phyloP scores from a whole-genome alignment of 164 flowering plant genomes.

The Tetrastigma voinierianum region DNA sequence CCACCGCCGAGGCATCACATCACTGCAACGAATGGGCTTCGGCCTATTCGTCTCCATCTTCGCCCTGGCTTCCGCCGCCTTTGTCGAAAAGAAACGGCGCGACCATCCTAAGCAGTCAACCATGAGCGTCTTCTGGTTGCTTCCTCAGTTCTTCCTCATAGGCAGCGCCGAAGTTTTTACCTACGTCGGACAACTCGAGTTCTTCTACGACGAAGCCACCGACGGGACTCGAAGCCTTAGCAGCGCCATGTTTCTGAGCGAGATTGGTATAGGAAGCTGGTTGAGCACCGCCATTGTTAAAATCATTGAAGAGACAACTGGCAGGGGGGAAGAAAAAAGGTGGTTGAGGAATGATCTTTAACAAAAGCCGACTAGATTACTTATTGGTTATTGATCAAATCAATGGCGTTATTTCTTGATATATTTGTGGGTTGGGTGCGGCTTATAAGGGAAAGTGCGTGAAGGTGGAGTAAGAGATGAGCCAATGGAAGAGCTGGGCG shows the following conservation, averaged over 20 bases:
- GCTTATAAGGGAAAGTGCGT: conserved; percentile 34
- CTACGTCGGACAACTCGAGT: conserved; percentile 73
- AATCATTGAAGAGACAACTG: conserved; percentile 34
- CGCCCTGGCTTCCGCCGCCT: conserved; percentile 46
- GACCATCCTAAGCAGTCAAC: conserved; percentile 4
- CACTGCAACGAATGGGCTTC: conserved; percentile 66
- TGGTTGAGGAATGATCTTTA: conserved; percentile 61
- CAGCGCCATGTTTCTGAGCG: conserved; percentile 62
- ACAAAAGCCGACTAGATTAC: conserved; percentile 50
- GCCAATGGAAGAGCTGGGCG: too few relatives aligned
- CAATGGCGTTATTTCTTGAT: conserved; percentile 47
- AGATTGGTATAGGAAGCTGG: conserved; percentile 71
- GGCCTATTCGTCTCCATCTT: conserved; percentile 58
- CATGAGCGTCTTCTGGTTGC: conserved; percentile 62
- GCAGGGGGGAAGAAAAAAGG: conserved; percentile 55
- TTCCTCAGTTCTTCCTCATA: conserved; percentile 62
- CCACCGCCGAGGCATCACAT: conserved; percentile 56
- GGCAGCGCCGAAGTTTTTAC: conserved; percentile 72
- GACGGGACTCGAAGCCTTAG: conserved; percentile 74
- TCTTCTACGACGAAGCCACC: conserved; percentile 72
- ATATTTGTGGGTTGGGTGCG: conserved; percentile 41
- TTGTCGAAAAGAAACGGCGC: conserved; percentile 49
- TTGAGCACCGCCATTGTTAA: conserved; percentile 56
- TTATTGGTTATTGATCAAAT: conserved; percentile 64
- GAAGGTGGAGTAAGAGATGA: conserved; percentile 26